These are phyloP conservation scores for Candida freyschussii DNA, from an alignment of 1,139 yeast species.

Conservation along the genomic window DNA sequence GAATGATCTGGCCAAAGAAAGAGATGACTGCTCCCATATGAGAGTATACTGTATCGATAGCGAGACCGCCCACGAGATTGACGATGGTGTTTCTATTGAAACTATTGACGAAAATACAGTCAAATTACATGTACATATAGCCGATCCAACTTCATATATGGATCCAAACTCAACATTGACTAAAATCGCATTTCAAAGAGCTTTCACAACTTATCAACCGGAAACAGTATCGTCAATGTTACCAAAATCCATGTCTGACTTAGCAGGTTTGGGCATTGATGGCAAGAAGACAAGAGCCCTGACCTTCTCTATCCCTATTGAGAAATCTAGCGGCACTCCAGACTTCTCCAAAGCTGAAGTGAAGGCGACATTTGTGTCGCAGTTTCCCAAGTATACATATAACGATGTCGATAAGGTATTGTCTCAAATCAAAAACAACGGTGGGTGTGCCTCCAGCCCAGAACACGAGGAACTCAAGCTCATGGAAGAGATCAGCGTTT, in stretches of 20 bases:
- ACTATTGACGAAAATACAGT: conserved; percentile 32
- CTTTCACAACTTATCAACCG: conserved; percentile 72
- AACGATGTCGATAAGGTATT: conserved; percentile 42
- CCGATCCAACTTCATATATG: conserved; percentile 76
- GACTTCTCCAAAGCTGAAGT: conserved; percentile 30
- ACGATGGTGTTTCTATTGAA: conserved; percentile 79
- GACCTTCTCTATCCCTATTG: conserved; percentile 39
- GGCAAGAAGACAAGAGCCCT: conserved; percentile 43
- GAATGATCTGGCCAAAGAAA: conserved; percentile 34
- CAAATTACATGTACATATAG: conserved; percentile 67
- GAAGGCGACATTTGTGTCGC: conserved; percentile 36
- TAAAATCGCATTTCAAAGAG: conserved; percentile 54
- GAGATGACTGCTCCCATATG: conserved; percentile 37
- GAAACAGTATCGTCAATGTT: conserved; percentile 67
- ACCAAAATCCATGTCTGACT: conserved; percentile 50
- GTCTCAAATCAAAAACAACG: conserved; percentile 8
- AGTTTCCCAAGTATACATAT: conserved; percentile 47
- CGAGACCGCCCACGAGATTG: conserved; percentile 80
- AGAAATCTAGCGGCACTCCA: conserved; percentile 29
- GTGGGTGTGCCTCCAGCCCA: background rate
- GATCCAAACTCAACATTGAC: conserved; percentile 44
- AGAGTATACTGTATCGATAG: conserved; percentile 85
- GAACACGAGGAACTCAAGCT: conserved; percentile 32
- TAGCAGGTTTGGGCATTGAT: conserved; percentile 55
- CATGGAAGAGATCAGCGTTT: conserved; percentile 32